Conservation (phyloP, 2,329 filamentous ascomycete species). For the Pyricularia sp. region DNA sequence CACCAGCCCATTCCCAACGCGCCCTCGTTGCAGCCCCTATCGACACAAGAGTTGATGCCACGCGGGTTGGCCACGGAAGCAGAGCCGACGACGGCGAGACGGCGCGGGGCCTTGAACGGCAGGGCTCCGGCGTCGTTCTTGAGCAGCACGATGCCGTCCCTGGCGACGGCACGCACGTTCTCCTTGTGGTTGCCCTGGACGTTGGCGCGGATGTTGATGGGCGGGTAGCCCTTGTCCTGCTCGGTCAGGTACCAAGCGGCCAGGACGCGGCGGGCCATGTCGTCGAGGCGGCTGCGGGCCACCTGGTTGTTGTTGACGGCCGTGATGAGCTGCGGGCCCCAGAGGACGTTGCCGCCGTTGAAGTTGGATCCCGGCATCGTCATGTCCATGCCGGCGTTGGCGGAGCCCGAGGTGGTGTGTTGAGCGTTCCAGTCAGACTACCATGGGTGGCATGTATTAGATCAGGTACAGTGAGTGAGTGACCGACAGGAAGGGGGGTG, state of each 20-base stretch:
- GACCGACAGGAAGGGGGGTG: not conserved
- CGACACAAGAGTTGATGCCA: slow-evolving; percentile 54
- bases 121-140: slow-evolving; percentile 52
- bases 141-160: slow-evolving; percentile 55
- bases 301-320: slow-evolving; percentile 51
- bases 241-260: slow-evolving; percentile 50
- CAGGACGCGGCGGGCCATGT: slow-evolving; percentile 57
- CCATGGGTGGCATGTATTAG: too few species aligned
- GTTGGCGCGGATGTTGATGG: slow-evolving; percentile 41
- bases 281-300: slow-evolving; percentile 50
- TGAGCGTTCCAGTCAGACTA: slow-evolving; percentile 63
- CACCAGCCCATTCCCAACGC: slow-evolving; percentile 57
- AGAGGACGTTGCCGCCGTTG: slow-evolving; percentile 41
- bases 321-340: slow-evolving; percentile 42
- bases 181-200: slow-evolving; percentile 52
- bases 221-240: slow-evolving; percentile 41
- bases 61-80: slow-evolving; percentile 50
- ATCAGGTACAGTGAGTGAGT: too few species aligned
- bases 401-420: slow-evolving; percentile 57
- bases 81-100: slow-evolving; percentile 52
- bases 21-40: slow-evolving; percentile 51
- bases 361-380: slow-evolving; percentile 65
- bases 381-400: slow-evolving; percentile 68
- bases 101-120: slow-evolving; percentile 43
- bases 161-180: slow-evolving; percentile 46